Percentiles rank a stretch among this genome's conserved stretches.
Evolutionary conservation across 805 yeast genomes (phyloP).

Genomic region (Schizosaccharomyces pombe): DNA sequence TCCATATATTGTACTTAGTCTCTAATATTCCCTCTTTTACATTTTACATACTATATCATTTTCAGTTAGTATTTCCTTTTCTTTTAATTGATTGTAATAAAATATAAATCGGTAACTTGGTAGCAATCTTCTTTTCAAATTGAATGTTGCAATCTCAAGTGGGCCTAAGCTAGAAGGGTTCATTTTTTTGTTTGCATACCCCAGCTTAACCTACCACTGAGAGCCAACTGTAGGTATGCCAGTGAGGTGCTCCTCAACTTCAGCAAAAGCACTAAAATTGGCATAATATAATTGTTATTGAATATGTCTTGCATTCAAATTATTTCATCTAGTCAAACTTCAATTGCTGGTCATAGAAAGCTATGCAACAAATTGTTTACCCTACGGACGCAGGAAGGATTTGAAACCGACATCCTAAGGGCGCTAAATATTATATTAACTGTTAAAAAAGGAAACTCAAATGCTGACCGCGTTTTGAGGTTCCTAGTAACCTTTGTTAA

Average conservation of each 20-base stretch:
- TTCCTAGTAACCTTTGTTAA: slow-evolving; percentile 37
- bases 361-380: neutral
- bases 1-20: neutral
- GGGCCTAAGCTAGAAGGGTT: too few relatives aligned
- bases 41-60: too few relatives aligned
- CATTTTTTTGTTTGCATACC: too few relatives aligned
- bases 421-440: slow-evolving; percentile 22
- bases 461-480: slow-evolving; percentile 57
- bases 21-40: neutral
- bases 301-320: neutral
- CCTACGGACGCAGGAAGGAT: neutral
- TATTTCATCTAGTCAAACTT: neutral
- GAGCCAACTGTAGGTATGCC: too few relatives aligned
- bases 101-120: too few relatives aligned
- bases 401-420: neutral
- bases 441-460: slow-evolving; percentile 41
- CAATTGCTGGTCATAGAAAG: neutral
- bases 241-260: neutral
- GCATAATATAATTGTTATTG: too few relatives aligned
- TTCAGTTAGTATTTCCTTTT: too few relatives aligned
- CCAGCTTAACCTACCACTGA: too few relatives aligned
- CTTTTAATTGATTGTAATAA: too few relatives aligned
- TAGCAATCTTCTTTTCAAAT: too few relatives aligned
- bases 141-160: too few relatives aligned
- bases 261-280: neutral